Evolutionary conservation across 2,329 filamentous ascomycete species (phyloP).

Genomic region (Leptographium procerum): DNA sequence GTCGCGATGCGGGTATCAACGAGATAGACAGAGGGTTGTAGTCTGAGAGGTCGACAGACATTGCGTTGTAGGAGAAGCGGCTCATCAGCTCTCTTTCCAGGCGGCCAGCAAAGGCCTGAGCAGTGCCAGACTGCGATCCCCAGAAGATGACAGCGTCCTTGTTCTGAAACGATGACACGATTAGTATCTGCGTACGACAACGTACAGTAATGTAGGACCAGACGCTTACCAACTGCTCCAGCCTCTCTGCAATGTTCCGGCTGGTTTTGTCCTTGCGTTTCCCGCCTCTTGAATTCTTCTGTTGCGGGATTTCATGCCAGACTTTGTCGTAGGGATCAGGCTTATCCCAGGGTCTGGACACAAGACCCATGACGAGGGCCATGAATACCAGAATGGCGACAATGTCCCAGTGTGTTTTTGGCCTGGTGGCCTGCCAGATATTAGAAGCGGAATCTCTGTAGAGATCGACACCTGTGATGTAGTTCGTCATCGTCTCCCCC

Average conservation of each 20-base stretch:
- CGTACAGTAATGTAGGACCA: neutral
- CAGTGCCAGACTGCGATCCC: slow-evolving; percentile 32
- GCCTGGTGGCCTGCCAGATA: neutral
- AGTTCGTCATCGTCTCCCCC: neutral
- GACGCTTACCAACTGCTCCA: neutral
- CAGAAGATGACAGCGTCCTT: neutral
- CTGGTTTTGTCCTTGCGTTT: neutral
- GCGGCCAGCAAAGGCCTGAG: slow-evolving; percentile 29
- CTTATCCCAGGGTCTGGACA: neutral
- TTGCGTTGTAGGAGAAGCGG: slow-evolving; percentile 27
- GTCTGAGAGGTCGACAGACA: slow-evolving; percentile 17
- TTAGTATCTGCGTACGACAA: neutral
- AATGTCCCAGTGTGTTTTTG: neutral
- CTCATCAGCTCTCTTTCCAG: slow-evolving; percentile 16
- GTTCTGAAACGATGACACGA: neutral
- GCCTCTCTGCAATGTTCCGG: neutral
- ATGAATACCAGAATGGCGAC: neutral
- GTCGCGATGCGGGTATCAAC: slow-evolving; percentile 14
- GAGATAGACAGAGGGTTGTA: slow-evolving; percentile 30
- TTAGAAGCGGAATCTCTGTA: neutral
- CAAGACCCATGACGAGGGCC: neutral
- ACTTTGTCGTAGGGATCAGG: neutral
- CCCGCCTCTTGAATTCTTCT: neutral
- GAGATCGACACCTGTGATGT: neutral
- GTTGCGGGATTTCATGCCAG: neutral